Base-by-base conservation (phyloP, 768 basidiomycete genomes). In the Suillus variegatus region DNA sequence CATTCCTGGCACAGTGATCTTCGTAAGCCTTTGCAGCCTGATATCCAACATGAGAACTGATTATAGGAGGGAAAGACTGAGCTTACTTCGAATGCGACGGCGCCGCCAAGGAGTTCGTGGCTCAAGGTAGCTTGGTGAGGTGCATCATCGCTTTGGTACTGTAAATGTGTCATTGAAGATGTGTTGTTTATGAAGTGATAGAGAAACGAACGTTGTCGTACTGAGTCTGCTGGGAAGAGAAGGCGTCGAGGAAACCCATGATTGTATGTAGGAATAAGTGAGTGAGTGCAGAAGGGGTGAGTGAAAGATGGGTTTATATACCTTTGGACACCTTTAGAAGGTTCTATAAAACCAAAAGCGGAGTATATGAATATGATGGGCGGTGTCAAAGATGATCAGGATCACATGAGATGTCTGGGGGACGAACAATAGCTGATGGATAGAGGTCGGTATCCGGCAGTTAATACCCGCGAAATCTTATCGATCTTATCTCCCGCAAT, bases 11-110 rank as follows among this genome's bases (percentile, higher is more conserved):
- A 22, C 47, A 36, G 52, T 67, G 65, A n/a, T 65, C n/a, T 47
- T 67, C 65, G 22, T 65, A 67, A 22, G 66, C 66, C 35, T 62
- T 65, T n/a, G 66, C 66, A 16, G 66, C 66, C 66, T 67, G 16
- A 32, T 13, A 18, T 40, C 22, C 4, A 41, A 22, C n/a, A 58
- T 56, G 51, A 44, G 6, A 28, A 41, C 38, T 52, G n/a, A 16
- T 18, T 25, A 8, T 25, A 36, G 38, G 2, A 16, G 35, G 41
- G 1, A 40, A 28, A 22, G 9, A 14, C 9, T 20, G 40, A 44
- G 18, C 60, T 49, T 49, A 67, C 66, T 38, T 66, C 66, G 60
- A 66, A 67, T 9, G 66, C 28, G 8, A 55, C 66, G 35, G 66
- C 66, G 32, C 40, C 64, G 5, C 60, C 64, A 40, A 56, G 65